Evolutionary conservation across 768 basidiomycete genomes (phyloP).

Genomic region (Mycena maculata): DNA sequence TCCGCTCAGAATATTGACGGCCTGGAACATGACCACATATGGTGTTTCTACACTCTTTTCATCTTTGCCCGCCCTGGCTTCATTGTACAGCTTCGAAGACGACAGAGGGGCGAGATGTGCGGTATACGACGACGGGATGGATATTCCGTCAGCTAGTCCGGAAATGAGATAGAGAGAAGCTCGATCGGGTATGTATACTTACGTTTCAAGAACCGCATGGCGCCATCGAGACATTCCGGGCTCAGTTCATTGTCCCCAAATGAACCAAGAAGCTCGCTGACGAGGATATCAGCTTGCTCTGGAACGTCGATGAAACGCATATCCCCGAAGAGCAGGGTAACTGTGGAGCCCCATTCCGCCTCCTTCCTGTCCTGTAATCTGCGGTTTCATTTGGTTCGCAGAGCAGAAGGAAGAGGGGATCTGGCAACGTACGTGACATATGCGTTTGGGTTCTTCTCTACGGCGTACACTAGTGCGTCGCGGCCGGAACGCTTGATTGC

Average conservation of each 20-base stretch:
- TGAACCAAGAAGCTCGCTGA: conserved; percentile 95
- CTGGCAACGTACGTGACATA: conserved; percentile 83
- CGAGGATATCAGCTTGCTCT: conserved; percentile 90
- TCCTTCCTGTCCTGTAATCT: conserved; percentile 88
- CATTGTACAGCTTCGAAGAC: conserved; percentile 91
- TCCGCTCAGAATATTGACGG: conserved; percentile 89
- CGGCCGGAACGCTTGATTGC: conserved; percentile 78
- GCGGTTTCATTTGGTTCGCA: conserved; percentile 31
- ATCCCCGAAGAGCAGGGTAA: conserved; percentile 91
- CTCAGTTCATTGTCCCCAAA: conserved; percentile 99
- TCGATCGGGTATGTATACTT: conserved; percentile 40
- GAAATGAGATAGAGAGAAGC: neutral
- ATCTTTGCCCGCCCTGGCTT: conserved; percentile 75
- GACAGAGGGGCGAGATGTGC: conserved; percentile 95
- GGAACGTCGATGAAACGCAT: conserved; percentile 90
- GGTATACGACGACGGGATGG: conserved; percentile 96
- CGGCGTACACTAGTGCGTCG: conserved; percentile 78
- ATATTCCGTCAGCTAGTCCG: conserved; percentile 85
- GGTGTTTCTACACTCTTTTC: conserved; percentile 90
- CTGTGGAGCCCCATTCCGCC: conserved; percentile 84
- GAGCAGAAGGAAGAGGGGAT: conserved; percentile 17
- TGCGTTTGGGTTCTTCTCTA: conserved; percentile 98
- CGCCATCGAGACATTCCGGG: conserved; percentile 97
- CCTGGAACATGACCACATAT: conserved; percentile 98
- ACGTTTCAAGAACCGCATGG: conserved; percentile 94